Evolutionary conservation across 345 rosid species (phyloP).

Genomic region (Pugionium dolabratum): DNA sequence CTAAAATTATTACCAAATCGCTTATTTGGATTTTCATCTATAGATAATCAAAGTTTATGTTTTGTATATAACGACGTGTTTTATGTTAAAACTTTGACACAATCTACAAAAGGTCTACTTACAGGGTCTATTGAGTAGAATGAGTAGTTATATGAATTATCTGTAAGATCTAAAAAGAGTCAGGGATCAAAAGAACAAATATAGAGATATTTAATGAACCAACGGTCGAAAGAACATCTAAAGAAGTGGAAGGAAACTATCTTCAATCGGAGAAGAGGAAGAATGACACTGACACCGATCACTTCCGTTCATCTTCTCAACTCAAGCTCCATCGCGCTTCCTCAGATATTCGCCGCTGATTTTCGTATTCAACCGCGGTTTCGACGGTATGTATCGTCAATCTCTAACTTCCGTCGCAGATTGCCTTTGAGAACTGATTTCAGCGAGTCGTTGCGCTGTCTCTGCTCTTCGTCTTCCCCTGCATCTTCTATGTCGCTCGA

Average conservation of each 20-base stretch:
- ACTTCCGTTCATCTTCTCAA: slow-evolving; percentile 34
- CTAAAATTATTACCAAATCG: neutral
- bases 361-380: slow-evolving; percentile 19
- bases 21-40: neutral
- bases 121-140: neutral
- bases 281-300: slow-evolving; percentile 6
- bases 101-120: neutral
- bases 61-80: too few species aligned
- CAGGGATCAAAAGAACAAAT: slow-evolving; percentile 21
- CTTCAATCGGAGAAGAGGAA: slow-evolving; percentile 6
- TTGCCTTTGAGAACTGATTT: slow-evolving; percentile 10
- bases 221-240: slow-evolving; percentile 27
- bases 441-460: slow-evolving; percentile 39
- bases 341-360: slow-evolving; percentile 14
- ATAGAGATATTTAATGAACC: slow-evolving; percentile 18
- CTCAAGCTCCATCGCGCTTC: slow-evolving; percentile 29
- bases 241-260: neutral
- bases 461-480: slow-evolving; percentile 44
- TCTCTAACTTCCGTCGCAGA: slow-evolving; percentile 25
- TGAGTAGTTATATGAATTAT: neutral
- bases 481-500: slow-evolving; percentile 51
- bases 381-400: slow-evolving; percentile 26
- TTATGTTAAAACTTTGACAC: neutral
- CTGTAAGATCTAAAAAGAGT: neutral
- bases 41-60: too few species aligned